Percentiles rank a stretch among this genome's conserved stretches.
phyloP scores from a whole-genome alignment of 2,329 filamentous ascomycete species.

The Stemphylium lycopersici region DNA sequence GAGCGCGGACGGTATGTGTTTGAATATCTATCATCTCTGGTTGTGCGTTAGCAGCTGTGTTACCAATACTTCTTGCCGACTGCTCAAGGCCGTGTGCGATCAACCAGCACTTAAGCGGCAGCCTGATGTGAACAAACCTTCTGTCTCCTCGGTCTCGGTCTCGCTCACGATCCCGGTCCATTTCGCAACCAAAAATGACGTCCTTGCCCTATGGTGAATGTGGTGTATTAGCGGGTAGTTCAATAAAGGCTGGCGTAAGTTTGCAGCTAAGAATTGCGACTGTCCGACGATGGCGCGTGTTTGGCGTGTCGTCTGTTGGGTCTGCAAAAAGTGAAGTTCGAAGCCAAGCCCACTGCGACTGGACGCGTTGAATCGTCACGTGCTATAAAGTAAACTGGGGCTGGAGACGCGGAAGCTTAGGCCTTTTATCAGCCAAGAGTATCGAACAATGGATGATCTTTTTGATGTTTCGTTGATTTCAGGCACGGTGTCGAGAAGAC shows the following conservation, averaged over 20 bases:
- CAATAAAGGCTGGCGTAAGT: not conserved
- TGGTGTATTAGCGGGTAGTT: slow-evolving; percentile 4
- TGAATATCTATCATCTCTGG: slow-evolving; percentile 46
- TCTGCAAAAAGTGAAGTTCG: slow-evolving; percentile 38
- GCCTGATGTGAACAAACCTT: slow-evolving; percentile 48
- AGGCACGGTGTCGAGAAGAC: not conserved
- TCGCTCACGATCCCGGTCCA: slow-evolving; percentile 50
- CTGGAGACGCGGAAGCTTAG: slow-evolving; percentile 2
- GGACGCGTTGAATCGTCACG: slow-evolving; percentile 19
- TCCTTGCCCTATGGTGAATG: not conserved
- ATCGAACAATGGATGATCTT: slow-evolving; percentile 2
- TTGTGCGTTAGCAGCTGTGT: slow-evolving; percentile 15
- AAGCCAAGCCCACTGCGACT: slow-evolving; percentile 23
- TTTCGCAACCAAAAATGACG: slow-evolving; percentile 16
- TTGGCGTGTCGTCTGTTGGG: slow-evolving; percentile 13
- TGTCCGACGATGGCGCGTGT: slow-evolving; percentile 9
- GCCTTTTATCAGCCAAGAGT: not conserved
- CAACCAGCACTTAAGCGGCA: slow-evolving; percentile 13
- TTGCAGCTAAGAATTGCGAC: slow-evolving; percentile 1
- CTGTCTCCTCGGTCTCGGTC: slow-evolving; percentile 52
- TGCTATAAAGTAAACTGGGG: slow-evolving; percentile 3
- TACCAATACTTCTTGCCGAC: not conserved
- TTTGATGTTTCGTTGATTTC: not conserved
- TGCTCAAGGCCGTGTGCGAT: not conserved
- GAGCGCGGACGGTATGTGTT: slow-evolving; percentile 48